Conservation (phyloP, 768 basidiomycete species). For the Tremella mesenterica region DNA sequence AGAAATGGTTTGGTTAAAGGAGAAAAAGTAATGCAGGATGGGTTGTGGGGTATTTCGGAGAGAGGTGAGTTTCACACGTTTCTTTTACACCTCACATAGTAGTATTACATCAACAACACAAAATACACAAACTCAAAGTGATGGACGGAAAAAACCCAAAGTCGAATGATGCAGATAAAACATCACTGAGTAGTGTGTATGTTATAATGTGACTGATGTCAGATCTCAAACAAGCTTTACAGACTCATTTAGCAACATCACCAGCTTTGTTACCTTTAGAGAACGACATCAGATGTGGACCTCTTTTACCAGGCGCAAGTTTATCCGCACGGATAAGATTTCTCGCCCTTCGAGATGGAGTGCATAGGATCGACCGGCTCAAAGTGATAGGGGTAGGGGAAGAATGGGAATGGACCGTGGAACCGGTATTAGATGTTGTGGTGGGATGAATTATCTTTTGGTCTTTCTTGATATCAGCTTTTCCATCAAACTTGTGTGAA, state of each 20-base stretch:
- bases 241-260: slow-evolving; percentile 11
- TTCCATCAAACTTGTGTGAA: too few relatives aligned
- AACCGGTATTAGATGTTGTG: slow-evolving; percentile 34
- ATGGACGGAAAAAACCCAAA: too few relatives aligned
- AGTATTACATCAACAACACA: too few relatives aligned
- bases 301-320: slow-evolving; percentile 33
- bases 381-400: slow-evolving; percentile 22
- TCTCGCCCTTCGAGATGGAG: slow-evolving; percentile 32
- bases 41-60: neutral
- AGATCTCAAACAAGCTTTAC: slow-evolving; percentile 21
- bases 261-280: slow-evolving; percentile 38
- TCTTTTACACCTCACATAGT: too few relatives aligned
- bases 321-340: slow-evolving; percentile 30
- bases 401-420: slow-evolving; percentile 26
- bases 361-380: slow-evolving; percentile 30
- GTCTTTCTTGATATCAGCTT: too few relatives aligned
- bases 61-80: slow-evolving; percentile 7
- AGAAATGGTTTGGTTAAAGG: neutral
- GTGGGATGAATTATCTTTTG: too few relatives aligned
- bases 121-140: too few relatives aligned
- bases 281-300: slow-evolving; percentile 40
- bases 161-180: too few relatives aligned
- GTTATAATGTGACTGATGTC: neutral
- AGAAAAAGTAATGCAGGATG: neutral
- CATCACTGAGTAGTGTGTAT: neutral